Conservation (phyloP, 192 early-diverging fungal genomes). For the Coemansia sp. region DNA sequence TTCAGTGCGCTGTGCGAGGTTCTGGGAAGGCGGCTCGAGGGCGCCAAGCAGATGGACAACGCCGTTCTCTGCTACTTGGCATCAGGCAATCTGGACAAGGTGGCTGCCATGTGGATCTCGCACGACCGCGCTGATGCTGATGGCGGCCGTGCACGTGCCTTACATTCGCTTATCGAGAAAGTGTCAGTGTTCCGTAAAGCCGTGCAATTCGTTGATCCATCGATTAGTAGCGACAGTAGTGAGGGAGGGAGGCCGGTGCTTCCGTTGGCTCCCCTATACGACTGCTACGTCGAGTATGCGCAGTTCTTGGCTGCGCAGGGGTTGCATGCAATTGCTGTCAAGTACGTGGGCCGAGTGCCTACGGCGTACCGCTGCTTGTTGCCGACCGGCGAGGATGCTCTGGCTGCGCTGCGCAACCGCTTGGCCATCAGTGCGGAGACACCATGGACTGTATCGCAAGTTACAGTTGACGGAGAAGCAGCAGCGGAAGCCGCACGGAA, state of each 20-base stretch:
- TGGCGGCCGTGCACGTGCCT: conserved; percentile 56
- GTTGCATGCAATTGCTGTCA: conserved; percentile 68
- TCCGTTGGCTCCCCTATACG: conserved; percentile 70
- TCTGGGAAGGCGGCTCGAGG: conserved; percentile 64
- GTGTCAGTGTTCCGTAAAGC: conserved; percentile 91
- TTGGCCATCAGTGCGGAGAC: conserved; percentile 38
- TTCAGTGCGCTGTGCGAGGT: conserved; percentile 68
- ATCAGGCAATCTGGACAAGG: conserved; percentile 60
- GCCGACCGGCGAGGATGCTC: conserved; percentile 32
- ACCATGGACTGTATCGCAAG: conserved; percentile 45
- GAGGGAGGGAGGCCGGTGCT: conserved; percentile 45
- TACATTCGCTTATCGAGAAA: conserved; percentile 87
- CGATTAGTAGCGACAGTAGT: conserved; percentile 21
- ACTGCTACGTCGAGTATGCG: conserved; percentile 87
- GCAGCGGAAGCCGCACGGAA: conserved; percentile 10
- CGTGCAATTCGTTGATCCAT: conserved; percentile 83
- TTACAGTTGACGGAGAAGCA: conserved; percentile 19
- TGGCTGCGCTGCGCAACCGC: conserved; percentile 75
- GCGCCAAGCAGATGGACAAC: conserved; percentile 14
- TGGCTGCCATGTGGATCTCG: conserved; percentile 78
- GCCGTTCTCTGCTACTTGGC: conserved; percentile 62
- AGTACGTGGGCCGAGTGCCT: conserved; percentile 78
- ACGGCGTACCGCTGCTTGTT: conserved; percentile 53
- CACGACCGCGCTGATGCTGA: neutral
- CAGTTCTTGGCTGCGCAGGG: conserved; percentile 74